Percentiles rank a stretch among this genome's conserved stretches.
phyloP scores from a whole-genome alignment of 208 protist species.

The Wallacemonas sp. region DNA sequence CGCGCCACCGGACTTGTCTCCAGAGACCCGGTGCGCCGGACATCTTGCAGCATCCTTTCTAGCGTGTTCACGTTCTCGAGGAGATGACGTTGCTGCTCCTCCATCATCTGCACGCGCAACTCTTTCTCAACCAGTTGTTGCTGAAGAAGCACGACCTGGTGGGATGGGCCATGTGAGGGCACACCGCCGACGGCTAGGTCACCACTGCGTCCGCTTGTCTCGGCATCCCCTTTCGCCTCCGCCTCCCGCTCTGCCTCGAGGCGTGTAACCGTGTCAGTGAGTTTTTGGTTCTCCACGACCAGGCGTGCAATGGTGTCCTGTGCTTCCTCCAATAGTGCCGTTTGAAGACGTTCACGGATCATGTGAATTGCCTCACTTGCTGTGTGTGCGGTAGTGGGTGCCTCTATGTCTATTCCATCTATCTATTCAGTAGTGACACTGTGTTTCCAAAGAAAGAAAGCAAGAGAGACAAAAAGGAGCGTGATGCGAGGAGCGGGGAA shows the following conservation, averaged over 20 bases:
- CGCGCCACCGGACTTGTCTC: too few relatives aligned
- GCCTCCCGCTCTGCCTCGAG: background rate
- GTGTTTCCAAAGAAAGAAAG: background rate
- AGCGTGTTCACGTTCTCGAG: background rate
- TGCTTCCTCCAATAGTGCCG: slow-evolving; percentile 15
- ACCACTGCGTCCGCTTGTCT: too few relatives aligned
- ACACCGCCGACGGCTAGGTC: too few relatives aligned
- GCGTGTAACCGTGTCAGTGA: slow-evolving; percentile 5
- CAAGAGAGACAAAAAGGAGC: background rate
- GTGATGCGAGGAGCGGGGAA: too few relatives aligned
- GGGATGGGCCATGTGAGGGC: too few relatives aligned
- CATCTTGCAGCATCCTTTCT: background rate
- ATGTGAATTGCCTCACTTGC: too few relatives aligned
- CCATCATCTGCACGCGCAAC: slow-evolving; percentile 13
- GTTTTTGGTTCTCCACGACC: slow-evolving; percentile 26
- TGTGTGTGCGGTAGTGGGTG: background rate
- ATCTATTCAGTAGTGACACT: background rate
- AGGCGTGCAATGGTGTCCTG: slow-evolving; percentile 19
- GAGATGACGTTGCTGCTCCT: background rate
- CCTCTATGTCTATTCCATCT: background rate
- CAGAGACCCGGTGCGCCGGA: background rate
- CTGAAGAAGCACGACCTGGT: slow-evolving; percentile 27
- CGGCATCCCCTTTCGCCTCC: too few relatives aligned
- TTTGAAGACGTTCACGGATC: slow-evolving; percentile 25
- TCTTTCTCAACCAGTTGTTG: slow-evolving; percentile 24